Evolutionary conservation across 306 rosid genomes (phyloP).

Genomic region (Vicia faba): DNA sequence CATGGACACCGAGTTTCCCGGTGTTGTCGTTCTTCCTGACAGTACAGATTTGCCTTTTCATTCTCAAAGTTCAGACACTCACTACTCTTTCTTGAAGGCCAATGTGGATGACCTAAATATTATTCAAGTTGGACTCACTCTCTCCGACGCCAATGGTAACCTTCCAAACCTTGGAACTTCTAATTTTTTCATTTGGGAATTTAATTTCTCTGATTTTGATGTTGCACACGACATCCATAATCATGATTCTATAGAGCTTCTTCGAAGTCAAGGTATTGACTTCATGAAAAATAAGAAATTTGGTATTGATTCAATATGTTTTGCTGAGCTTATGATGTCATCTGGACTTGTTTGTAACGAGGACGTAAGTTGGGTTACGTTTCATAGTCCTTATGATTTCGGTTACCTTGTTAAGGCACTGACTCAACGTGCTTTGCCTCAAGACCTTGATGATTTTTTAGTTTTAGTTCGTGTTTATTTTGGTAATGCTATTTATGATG

Average conservation of each 20-base stretch:
- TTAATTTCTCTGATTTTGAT: slow-evolving; percentile 68
- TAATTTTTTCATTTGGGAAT: slow-evolving; percentile 56
- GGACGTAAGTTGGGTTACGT: slow-evolving; percentile 59
- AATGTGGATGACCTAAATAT: slow-evolving; percentile 64
- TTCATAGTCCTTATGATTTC: slow-evolving; percentile 73
- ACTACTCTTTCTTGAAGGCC: slow-evolving; percentile 57
- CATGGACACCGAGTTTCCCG: slow-evolving; percentile 84
- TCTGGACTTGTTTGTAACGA: slow-evolving; percentile 69
- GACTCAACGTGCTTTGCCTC: slow-evolving; percentile 55
- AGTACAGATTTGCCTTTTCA: background rate
- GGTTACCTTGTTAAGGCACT: slow-evolving; percentile 66
- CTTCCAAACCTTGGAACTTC: slow-evolving; percentile 57
- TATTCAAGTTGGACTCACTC: slow-evolving; percentile 66
- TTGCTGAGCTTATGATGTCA: slow-evolving; percentile 68
- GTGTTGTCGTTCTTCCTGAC: slow-evolving; percentile 48
- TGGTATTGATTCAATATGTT: slow-evolving; percentile 53
- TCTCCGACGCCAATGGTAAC: slow-evolving; percentile 54
- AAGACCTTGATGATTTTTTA: slow-evolving; percentile 41
- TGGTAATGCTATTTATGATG: slow-evolving; percentile 62
- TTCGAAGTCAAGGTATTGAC: slow-evolving; percentile 66
- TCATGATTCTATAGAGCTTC: slow-evolving; percentile 57
- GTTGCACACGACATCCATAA: slow-evolving; percentile 58
- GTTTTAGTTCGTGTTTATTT: slow-evolving; percentile 49
- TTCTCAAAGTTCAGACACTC: slow-evolving; percentile 12
- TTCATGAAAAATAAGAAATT: slow-evolving; percentile 47